Conservation (phyloP, 2,329 filamentous ascomycete genomes). For the Calonectria hongkongensis region DNA sequence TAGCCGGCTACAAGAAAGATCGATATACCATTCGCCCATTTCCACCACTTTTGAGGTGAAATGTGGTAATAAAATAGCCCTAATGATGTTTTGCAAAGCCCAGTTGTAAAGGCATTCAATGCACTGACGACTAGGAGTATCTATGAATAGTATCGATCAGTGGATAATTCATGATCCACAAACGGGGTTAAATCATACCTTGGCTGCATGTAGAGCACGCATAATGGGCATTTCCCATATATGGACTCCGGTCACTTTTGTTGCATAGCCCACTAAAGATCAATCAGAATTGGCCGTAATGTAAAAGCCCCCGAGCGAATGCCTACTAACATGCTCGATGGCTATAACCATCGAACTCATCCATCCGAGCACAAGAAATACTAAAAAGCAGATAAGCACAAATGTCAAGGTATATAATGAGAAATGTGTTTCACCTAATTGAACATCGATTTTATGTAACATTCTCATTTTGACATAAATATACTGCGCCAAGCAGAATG, state of each 20-base stretch:
- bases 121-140: constrained; percentile 54
- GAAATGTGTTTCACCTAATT: constrained; percentile 30
- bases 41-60: not conserved
- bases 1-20: not conserved
- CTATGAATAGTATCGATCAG: constrained; percentile 55
- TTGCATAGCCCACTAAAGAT: constrained; percentile 36
- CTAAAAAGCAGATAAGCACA: constrained; percentile 15
- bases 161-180: constrained; percentile 27
- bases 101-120: constrained; percentile 53
- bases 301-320: not conserved
- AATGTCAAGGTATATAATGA: too few species aligned
- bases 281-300: not conserved
- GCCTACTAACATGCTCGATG: constrained; percentile 21
- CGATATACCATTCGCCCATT: not conserved
- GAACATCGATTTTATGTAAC: constrained; percentile 28
- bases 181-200: constrained; percentile 28
- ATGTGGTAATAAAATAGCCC: constrained; percentile 3
- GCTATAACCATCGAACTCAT: not conserved
- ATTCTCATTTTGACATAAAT: constrained; percentile 46
- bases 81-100: not conserved
- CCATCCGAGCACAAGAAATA: constrained; percentile 7
- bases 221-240: constrained; percentile 44
- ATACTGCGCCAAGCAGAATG: constrained; percentile 51
- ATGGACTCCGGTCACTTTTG: constrained; percentile 41
- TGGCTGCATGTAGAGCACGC: constrained; percentile 28